Evolutionary conservation across 306 rosid species (phyloP), one percentile per base, ranked within the genome.

Genomic region (Quercus dentata): DNA sequence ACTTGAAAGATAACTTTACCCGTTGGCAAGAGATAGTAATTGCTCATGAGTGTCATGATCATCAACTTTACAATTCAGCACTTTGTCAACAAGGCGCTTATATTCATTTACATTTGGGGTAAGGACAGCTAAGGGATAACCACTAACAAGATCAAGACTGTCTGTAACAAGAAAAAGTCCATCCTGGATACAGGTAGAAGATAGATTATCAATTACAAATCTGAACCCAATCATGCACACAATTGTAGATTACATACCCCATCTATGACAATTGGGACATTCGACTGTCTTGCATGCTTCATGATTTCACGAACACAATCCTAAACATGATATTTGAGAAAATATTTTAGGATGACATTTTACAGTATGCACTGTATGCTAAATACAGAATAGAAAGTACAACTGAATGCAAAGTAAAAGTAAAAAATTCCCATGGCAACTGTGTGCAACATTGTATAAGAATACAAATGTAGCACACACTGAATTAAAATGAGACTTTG

Each of bases 61-160:
- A 56, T 84, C 78, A 33, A 87, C 96, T 84, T 92, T 94, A 54
- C 92, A 83, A 64, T 81, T 84, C 56, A 89, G 74, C 68, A 86
- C 92, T 81, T 85, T 94, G 75, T 92, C 78, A 38, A 94, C 92
- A 57, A 94, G 92, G 19, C 97, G 94, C 85, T 92, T 92, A 80
- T 91, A 94, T 83, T 94, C 97, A 77, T 92, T 92, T 74, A 94
- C 81, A 76, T 94, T 94, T 74, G 97, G 98, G 27, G 97, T 94
- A 76, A 94, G 89, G 78, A 94, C 94, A 76, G 92, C 96, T 79
- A 92, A 85, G 83, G 85, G 85, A 85, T 94, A 94, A 59, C 92
- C 93, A 76, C 87, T 86, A 71, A 94, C 92, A 81, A 94, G 94
- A 83, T 92, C 91, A 73, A 92, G 83, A 82, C 69, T 81, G 81